Base-by-base conservation (phyloP, 495 filamentous ascomycete genomes). In the Hyaloscypha finlandica region DNA sequence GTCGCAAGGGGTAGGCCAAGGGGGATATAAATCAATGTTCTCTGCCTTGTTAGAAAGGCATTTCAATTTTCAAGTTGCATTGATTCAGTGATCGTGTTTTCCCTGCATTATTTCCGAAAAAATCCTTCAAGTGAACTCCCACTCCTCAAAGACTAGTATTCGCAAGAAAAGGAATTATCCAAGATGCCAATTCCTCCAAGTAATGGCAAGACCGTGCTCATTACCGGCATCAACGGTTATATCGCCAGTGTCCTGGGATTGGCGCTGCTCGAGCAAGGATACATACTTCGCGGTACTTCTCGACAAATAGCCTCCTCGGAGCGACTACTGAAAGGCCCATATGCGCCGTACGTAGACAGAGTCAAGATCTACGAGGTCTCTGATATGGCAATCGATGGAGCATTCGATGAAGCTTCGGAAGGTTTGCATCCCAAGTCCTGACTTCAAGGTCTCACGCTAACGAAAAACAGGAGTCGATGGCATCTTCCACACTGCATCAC, bases 171-270 rank as follows among this genome's bases (percentile, higher is more conserved):
- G 16, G 1, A 48, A 19, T 16, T 16, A 14, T 4, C 19, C 45
- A 66, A 39, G 5, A 71, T 71, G 65, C 55, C 62, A 25, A 37
- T 74, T 58, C 57, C 65, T 31, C 22, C 55, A 22, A 70, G 67
- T 33, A 74, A 74, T 59, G 66, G 71, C 56, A 69, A 74, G 66
- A 71, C 68, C 0, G 66, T 74, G 11, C 70, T 76, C 32, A 66
- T 76, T 32, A 73, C 74, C 1, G 74, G 74, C 3, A 73, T 76
- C 66, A 76, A 76, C 69, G 74, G 74, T 1, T 76, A 73, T 58
- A 74, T 76, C 48, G 74, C 72, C 8, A 70, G 68, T 19, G 73
- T 71, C 14, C 55, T 73, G 1, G 71, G 71, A 11, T 54, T 66
- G 9, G 56, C 62, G 19, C 42, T 73, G 1, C 67, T 74, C 6